phyloP scores from a whole-genome alignment of 164 flowering plant genomes.

The Magnolia changhungtana region DNA sequence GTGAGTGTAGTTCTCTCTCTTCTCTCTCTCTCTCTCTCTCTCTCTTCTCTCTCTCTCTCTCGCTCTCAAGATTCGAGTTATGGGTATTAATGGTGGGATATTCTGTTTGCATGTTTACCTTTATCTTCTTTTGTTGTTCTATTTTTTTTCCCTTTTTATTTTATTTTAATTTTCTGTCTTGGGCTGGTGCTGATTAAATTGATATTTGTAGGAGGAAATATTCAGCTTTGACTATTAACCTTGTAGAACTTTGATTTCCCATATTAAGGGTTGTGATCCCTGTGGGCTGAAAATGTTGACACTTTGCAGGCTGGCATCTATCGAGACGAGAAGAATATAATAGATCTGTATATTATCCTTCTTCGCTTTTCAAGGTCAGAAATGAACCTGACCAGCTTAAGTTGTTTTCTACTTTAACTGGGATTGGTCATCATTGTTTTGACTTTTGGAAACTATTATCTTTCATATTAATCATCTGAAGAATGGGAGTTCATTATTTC shows the following conservation, averaged over 20 bases:
- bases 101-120: too few species aligned
- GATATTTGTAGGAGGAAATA: too few species aligned
- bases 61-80: background rate
- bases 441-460: too few species aligned
- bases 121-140: background rate
- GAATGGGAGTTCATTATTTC: too few species aligned
- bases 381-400: slow-evolving; percentile 2
- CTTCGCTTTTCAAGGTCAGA: slow-evolving; percentile 86
- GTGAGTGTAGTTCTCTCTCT: slow-evolving; percentile 34
- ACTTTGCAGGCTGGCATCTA: slow-evolving; percentile 80
- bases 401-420: background rate
- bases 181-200: background rate
- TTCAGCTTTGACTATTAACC: too few species aligned
- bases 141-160: background rate
- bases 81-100: background rate
- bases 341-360: slow-evolving; percentile 85
- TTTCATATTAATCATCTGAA: too few species aligned
- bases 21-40: background rate
- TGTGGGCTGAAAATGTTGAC: background rate
- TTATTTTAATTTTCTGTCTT: background rate
- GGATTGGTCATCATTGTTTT: too few species aligned
- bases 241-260: background rate
- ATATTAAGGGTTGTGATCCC: background rate
- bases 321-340: slow-evolving; percentile 68
- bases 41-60: background rate